Percentiles rank a stretch among this genome's conserved stretches.
These are phyloP conservation scores for Carpinus viminea DNA, from an alignment of 306 rosid genomes.

Conservation along the genomic window DNA sequence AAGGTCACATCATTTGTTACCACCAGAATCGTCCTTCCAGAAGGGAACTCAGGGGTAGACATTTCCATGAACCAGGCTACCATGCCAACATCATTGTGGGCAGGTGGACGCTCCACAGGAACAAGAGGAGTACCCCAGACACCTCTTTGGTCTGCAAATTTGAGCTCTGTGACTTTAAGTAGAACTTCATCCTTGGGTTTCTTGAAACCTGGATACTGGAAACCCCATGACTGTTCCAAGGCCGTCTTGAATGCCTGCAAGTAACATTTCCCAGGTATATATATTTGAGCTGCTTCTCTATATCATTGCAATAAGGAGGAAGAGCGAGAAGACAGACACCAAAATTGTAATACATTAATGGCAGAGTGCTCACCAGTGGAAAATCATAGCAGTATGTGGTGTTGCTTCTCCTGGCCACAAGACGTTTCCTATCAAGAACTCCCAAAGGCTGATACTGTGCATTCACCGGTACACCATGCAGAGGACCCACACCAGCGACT, in stretches of 20 bases:
- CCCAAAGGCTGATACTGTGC: slow-evolving; percentile 80
- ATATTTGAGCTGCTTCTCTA: slow-evolving; percentile 22
- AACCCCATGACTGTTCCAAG: slow-evolving; percentile 79
- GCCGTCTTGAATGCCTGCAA: slow-evolving; percentile 87
- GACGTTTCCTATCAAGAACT: slow-evolving; percentile 77
- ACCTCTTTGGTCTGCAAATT: slow-evolving; percentile 72
- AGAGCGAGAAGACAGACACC: not conserved
- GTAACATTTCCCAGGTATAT: slow-evolving; percentile 28
- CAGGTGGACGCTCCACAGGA: slow-evolving; percentile 65
- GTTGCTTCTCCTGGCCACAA: slow-evolving; percentile 78
- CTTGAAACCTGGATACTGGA: slow-evolving; percentile 46
- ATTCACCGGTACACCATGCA: slow-evolving; percentile 74
- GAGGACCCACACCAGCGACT: slow-evolving; percentile 55
- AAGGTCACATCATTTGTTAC: slow-evolving; percentile 92
- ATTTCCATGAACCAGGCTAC: slow-evolving; percentile 93
- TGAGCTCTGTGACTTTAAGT: slow-evolving; percentile 76
- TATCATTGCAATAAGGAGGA: not conserved
- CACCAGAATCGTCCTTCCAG: slow-evolving; percentile 86
- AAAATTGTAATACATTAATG: slow-evolving; percentile 11
- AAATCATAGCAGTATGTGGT: slow-evolving; percentile 98
- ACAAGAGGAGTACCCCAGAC: slow-evolving; percentile 83
- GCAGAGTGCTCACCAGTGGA: slow-evolving; percentile 71
- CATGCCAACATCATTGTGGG: slow-evolving; percentile 92
- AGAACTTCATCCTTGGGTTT: slow-evolving; percentile 53
- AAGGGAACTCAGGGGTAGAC: slow-evolving; percentile 91